A percentile compares a stretch with the other conserved stretches of the same genome.
phyloP scores from a whole-genome alignment of 2,329 filamentous ascomycete species.

The Neonectria ditissima region DNA sequence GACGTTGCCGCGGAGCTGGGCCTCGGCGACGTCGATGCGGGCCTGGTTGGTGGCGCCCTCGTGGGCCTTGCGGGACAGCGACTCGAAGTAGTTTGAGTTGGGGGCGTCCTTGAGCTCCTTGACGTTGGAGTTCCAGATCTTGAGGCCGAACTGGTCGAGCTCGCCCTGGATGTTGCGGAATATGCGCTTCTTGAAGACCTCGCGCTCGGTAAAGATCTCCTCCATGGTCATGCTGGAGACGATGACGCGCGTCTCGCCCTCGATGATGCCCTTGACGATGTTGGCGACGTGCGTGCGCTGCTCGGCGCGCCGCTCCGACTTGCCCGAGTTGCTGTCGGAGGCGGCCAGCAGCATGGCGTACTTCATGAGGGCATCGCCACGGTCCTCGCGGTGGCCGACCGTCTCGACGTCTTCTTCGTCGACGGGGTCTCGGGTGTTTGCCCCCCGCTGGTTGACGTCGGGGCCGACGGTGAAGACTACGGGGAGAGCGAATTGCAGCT shows the following conservation, averaged over 20 bases:
- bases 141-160: conserved; percentile 82
- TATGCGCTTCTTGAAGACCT: conserved; percentile 81
- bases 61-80: conserved; percentile 84
- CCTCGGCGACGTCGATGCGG: conserved; percentile 73
- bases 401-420: conserved; percentile 36
- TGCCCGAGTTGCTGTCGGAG: conserved; percentile 60
- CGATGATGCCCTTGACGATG: conserved; percentile 91
- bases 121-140: conserved; percentile 79
- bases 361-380: conserved; percentile 77
- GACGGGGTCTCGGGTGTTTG: conserved; percentile 48
- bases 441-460: conserved; percentile 72
- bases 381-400: conserved; percentile 58
- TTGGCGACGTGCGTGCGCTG: conserved; percentile 76
- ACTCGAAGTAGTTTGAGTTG: conserved; percentile 85
- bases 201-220: conserved; percentile 83
- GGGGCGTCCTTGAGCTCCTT: conserved; percentile 89
- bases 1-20: conserved; percentile 75
- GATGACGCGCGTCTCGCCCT: conserved; percentile 86
- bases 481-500: conserved; percentile 83
- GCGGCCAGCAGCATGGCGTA: conserved; percentile 85
- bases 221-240: conserved; percentile 94
- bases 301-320: conserved; percentile 41
- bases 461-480: conserved; percentile 90
- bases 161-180: conserved; percentile 83
- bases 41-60: conserved; percentile 88